Evolutionary conservation across 1,284 basidiomycete genomes (phyloP).

Genomic region (Microbotryomycetes sp.): DNA sequence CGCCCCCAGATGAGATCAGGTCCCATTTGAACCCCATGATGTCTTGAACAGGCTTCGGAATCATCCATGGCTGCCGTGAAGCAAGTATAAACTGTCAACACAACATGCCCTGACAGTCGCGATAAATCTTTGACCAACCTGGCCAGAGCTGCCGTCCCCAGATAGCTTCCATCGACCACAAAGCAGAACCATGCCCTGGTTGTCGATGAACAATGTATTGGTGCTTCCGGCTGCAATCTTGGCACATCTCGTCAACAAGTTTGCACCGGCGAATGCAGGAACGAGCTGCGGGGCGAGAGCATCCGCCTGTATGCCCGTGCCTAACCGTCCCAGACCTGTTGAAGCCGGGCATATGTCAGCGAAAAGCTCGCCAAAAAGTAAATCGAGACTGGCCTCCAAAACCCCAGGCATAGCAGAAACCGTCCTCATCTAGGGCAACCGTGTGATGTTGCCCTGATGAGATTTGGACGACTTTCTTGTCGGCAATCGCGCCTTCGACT

Average conservation of each 20-base stretch:
- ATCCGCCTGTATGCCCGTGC: constrained; percentile 71
- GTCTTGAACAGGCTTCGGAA: constrained; percentile 72
- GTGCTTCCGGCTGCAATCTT: constrained; percentile 71
- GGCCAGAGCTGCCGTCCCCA: constrained; percentile 61
- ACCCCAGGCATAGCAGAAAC: constrained; percentile 80
- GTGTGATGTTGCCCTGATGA: constrained; percentile 80
- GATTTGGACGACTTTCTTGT: constrained; percentile 69
- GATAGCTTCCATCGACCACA: constrained; percentile 73
- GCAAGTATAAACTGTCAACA: constrained; percentile 58
- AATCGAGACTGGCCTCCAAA: constrained; percentile 41
- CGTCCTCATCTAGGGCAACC: constrained; percentile 68
- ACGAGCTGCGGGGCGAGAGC: constrained; percentile 60
- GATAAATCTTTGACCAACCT: constrained; percentile 23
- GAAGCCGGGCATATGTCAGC: constrained; percentile 55
- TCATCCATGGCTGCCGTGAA: constrained; percentile 72
- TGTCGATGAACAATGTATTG: constrained; percentile 74
- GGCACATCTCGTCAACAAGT: constrained; percentile 56
- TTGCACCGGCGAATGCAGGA: constrained; percentile 61
- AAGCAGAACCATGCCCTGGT: constrained; percentile 54
- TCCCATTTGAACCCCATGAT: constrained; percentile 51
- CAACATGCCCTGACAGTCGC: background rate
- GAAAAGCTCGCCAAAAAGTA: background rate
- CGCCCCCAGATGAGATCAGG: constrained; percentile 60
- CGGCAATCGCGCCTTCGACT: constrained; percentile 61
- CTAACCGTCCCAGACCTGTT: constrained; percentile 45